Evolutionary conservation across 768 basidiomycete genomes (phyloP).

Genomic region (Cubamyces lactineus): DNA sequence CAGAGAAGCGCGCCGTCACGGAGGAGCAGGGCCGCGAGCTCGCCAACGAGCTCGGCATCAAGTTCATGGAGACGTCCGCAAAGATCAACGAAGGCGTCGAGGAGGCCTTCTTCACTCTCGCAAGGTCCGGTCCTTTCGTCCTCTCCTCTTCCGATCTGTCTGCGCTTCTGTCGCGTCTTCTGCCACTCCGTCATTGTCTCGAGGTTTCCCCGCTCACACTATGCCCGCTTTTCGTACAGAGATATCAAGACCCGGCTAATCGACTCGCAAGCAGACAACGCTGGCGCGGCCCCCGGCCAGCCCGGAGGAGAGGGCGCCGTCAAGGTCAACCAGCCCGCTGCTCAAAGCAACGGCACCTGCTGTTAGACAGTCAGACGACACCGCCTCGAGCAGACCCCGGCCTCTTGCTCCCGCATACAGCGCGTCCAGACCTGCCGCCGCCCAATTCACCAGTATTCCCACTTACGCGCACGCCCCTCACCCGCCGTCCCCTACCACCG

Average conservation of each 20-base stretch:
- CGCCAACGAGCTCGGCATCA: slow-evolving; percentile 91
- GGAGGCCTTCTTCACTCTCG: slow-evolving; percentile 97
- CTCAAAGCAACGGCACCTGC: slow-evolving; percentile 50
- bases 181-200: not conserved
- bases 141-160: not conserved
- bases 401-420: slow-evolving; percentile 11
- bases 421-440: not conserved
- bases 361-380: slow-evolving; percentile 39
- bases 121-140: slow-evolving; percentile 62
- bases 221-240: slow-evolving; percentile 43
- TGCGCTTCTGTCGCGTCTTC: not conserved
- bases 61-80: slow-evolving; percentile 97
- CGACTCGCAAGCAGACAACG: slow-evolving; percentile 82
- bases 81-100: slow-evolving; percentile 98
- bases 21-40: slow-evolving; percentile 91
- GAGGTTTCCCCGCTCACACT: slow-evolving; percentile 15
- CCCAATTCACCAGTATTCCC: too few species aligned
- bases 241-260: slow-evolving; percentile 98
- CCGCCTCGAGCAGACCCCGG: not conserved
- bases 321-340: slow-evolving; percentile 63
- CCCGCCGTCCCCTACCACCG: not conserved
- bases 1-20: slow-evolving; percentile 91
- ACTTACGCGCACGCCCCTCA: not conserved
- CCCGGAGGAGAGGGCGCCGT: slow-evolving; percentile 59
- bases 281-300: slow-evolving; percentile 41